These are phyloP conservation scores for Nothophaeocryptopus gaeumannii DNA, from an alignment of 2,329 filamentous ascomycete species.

Conservation along the genomic window DNA sequence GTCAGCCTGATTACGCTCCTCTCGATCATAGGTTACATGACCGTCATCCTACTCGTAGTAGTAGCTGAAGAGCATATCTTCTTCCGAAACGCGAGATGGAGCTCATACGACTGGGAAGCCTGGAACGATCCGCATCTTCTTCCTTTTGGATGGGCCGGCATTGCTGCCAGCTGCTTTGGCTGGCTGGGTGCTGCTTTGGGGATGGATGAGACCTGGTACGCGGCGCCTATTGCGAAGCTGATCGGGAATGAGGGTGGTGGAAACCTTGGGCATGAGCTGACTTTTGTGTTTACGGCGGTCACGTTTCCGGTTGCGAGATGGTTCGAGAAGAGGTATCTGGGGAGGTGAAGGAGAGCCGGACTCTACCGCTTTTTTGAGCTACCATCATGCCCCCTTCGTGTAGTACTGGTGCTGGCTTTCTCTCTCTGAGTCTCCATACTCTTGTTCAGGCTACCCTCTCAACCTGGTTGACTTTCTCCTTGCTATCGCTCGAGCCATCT, in stretches of 20 bases:
- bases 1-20: constrained; percentile 11
- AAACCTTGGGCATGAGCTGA: constrained; percentile 16
- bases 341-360: background rate
- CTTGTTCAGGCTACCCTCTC: constrained; percentile 9
- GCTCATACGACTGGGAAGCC: constrained; percentile 9
- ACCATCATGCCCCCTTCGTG: too few species aligned
- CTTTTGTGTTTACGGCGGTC: constrained; percentile 10
- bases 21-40: constrained; percentile 15
- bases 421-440: background rate
- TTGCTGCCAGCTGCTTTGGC: constrained; percentile 11
- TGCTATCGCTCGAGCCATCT: constrained; percentile 7
- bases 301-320: constrained; percentile 11
- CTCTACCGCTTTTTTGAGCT: too few species aligned
- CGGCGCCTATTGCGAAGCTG: constrained; percentile 8
- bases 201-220: constrained; percentile 14
- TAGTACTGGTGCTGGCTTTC: too few species aligned
- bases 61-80: constrained; percentile 17
- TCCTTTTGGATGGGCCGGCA: constrained; percentile 14
- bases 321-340: constrained; percentile 7
- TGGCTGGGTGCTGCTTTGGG: constrained; percentile 15
- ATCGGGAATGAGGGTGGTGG: constrained; percentile 11
- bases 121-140: constrained; percentile 7
- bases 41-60: constrained; percentile 11
- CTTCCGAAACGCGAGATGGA: constrained; percentile 8
- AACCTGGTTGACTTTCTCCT: constrained; percentile 6